These are phyloP conservation scores for Zopfia rhizophila DNA, from an alignment of 2,329 filamentous ascomycete species.

Conservation along the genomic window DNA sequence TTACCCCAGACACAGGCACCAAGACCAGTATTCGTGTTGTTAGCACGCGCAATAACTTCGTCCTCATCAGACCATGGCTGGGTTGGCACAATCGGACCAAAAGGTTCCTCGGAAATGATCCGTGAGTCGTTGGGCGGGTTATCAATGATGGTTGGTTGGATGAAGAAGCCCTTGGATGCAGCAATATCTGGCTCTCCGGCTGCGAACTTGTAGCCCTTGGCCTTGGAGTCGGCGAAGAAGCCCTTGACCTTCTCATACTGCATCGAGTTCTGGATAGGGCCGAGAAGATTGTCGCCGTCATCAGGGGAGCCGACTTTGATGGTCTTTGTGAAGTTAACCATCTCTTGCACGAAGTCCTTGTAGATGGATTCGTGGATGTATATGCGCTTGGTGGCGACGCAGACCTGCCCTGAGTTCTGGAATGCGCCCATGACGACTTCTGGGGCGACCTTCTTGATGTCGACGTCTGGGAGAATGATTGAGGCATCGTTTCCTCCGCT, in stretches of 20 bases:
- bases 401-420: constrained; percentile 63
- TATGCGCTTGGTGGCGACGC: constrained; percentile 54
- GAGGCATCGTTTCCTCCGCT: constrained; percentile 69
- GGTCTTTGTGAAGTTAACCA: constrained; percentile 58
- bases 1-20: constrained; percentile 65
- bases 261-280: constrained; percentile 72
- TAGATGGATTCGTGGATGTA: constrained; percentile 49
- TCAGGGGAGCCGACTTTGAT: constrained; percentile 51
- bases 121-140: constrained; percentile 66
- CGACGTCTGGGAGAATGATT: constrained; percentile 68
- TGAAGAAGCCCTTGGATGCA: constrained; percentile 63
- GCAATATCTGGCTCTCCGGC: constrained; percentile 57
- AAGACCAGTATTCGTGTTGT: constrained; percentile 62
- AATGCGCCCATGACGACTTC: constrained; percentile 64
- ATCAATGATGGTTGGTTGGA: constrained; percentile 68
- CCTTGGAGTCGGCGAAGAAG: constrained; percentile 66
- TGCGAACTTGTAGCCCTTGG: constrained; percentile 64
- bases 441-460: constrained; percentile 62
- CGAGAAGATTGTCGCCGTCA: constrained; percentile 61
- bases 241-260: constrained; percentile 70
- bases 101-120: constrained; percentile 68
- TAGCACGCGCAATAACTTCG: constrained; percentile 59
- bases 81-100: constrained; percentile 69
- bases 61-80: constrained; percentile 69
- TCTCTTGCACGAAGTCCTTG: constrained; percentile 46